Base-by-base conservation (phyloP, 495 filamentous ascomycete species). In the Emericellopsis terricola region DNA sequence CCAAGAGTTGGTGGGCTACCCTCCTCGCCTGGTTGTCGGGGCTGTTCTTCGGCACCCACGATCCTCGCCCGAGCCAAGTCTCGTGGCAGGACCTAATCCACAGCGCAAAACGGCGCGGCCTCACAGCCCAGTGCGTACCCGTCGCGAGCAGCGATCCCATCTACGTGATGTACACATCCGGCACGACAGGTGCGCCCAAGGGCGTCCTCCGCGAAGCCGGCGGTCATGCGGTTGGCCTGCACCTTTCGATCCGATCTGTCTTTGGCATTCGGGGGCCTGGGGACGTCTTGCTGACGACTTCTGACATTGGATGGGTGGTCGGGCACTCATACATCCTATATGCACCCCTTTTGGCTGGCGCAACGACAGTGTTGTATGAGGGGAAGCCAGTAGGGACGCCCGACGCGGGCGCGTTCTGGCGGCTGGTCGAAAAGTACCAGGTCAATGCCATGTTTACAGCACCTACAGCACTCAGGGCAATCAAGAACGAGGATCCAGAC, bases 341-440 rank as follows among this genome's bases (percentile, higher is more conserved):
- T 50, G 81, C 70, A 8, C 54, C 52, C 1, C 45, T 94, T 8
- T 68, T 94, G 3, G 68, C 76, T 3, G 85, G 86, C 8, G 85
- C 83, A 4, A 77, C 86, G 3, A 89, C 84, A 0, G 69, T 94
- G 11, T 63, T 94, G 2, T 94, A 82, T 47, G 86, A 94, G 56
- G 86, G 86, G 2, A 94, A 94, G 41, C 86, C 86, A 3, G 59
- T 94, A 18, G 86, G 85, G 3, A 94, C 87, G 0, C 86, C 86
- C 0, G 71, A 92, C 41, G 81, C 81, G 9, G 72, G 78, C 5
- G 77, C 76, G 0, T 86, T 93, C 55, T 94, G 84, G 84, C 65
- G 86, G 2, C 72, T 93, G 15, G 49, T 91, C 15, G 76, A 81
- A 42, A 78, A 86, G 43, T 75, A 93, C 56, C 76, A 77, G 45